phyloP scores from a whole-genome alignment of 228 moss, liverwort and hornwort genomes.

The Sphagnum magellanicum region DNA sequence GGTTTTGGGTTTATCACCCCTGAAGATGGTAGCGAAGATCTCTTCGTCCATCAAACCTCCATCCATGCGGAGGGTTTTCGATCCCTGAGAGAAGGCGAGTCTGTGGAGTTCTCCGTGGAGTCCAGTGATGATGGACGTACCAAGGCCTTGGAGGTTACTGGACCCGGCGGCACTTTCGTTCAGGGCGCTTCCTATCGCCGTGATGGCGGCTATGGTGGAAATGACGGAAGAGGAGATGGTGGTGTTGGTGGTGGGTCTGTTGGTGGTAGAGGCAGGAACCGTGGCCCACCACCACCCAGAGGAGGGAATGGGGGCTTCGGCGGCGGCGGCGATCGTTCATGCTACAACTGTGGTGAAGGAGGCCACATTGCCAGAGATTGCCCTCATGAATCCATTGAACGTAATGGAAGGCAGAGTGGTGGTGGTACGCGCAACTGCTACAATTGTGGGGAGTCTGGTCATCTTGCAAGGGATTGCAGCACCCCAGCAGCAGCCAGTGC shows the following conservation, averaged over 20 bases:
- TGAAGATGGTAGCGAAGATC: constrained; percentile 85
- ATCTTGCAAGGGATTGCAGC: constrained; percentile 76
- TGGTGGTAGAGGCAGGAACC: constrained; percentile 22
- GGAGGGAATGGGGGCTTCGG: constrained; percentile 32
- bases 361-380: constrained; percentile 97
- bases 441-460: constrained; percentile 91
- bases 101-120: constrained; percentile 84
- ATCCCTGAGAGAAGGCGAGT: constrained; percentile 85
- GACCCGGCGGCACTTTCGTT: constrained; percentile 67
- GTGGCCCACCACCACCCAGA: constrained; percentile 25
- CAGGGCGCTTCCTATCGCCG: constrained; percentile 86
- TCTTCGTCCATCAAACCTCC: constrained; percentile 92
- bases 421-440: constrained; percentile 87
- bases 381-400: constrained; percentile 45
- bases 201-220: constrained; percentile 58
- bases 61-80: constrained; percentile 94
- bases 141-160: constrained; percentile 80
- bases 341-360: constrained; percentile 87
- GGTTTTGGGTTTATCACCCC: constrained; percentile 98
- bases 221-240: constrained; percentile 41
- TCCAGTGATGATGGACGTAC: constrained; percentile 85
- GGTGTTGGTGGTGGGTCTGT: constrained; percentile 52
- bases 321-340: constrained; percentile 66
- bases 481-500: constrained; percentile 46
- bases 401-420: constrained; percentile 53